These are phyloP conservation scores for Rhytidiadelphus loreus DNA, from an alignment of 225 moss, liverwort and hornwort genomes.

Conservation along the genomic window DNA sequence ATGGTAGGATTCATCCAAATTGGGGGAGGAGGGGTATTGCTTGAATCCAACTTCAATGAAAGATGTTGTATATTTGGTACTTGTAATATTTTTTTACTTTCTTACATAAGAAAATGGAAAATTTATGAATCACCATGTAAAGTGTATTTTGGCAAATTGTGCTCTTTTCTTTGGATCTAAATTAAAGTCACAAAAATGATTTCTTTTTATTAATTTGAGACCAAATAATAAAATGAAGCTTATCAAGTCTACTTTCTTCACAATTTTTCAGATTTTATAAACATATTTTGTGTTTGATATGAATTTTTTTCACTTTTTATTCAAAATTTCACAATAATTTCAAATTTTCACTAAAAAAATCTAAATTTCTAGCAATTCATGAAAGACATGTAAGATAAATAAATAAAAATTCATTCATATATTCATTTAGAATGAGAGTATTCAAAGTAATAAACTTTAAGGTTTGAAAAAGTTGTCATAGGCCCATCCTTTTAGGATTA, in stretches of 20 bases:
- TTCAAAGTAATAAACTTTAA: not conserved
- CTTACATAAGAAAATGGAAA: not conserved
- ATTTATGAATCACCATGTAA: not conserved
- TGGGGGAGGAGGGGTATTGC: fast-evolving
- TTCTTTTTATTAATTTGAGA: not conserved
- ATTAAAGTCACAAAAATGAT: not conserved
- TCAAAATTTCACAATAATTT: not conserved
- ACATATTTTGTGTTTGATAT: too few relatives aligned
- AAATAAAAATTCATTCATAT: not conserved
- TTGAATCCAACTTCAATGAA: not conserved
- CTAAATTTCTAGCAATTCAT: not conserved
- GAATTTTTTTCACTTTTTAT: not conserved
- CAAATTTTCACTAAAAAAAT: not conserved
- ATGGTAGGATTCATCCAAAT: not conserved
- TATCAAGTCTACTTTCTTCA: not conserved
- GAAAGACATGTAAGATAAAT: not conserved
- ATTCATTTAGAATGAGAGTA: too few relatives aligned
- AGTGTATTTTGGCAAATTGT: not conserved
- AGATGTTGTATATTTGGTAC: not conserved
- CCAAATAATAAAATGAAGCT: not conserved
- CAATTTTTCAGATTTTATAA: not conserved
- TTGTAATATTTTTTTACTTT: not conserved
- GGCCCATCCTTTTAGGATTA: not conserved
- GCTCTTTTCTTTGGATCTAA: fast-evolving
- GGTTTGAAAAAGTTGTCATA: not conserved